Conservation (phyloP, 1,284 basidiomycete species). For the Omphalotus olearius region DNA sequence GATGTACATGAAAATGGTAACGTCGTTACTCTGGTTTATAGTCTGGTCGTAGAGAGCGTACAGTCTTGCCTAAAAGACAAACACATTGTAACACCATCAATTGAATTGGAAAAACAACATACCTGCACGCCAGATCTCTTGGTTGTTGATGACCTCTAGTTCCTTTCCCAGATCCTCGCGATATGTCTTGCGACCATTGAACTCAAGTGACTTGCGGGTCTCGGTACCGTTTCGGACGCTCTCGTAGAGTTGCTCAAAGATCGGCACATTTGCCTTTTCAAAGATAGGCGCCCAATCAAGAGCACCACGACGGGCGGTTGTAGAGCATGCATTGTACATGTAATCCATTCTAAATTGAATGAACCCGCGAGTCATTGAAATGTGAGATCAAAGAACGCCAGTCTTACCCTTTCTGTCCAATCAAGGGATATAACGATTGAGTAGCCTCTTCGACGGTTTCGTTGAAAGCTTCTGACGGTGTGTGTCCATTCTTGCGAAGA, state of each 20-base stretch:
- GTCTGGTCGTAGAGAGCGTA: constrained; percentile 76
- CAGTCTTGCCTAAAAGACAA: constrained; percentile 54
- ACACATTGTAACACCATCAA: background rate
- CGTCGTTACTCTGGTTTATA: constrained; percentile 51
- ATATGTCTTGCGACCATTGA: constrained; percentile 92
- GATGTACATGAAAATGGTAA: too few species aligned
- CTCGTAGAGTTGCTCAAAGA: constrained; percentile 95
- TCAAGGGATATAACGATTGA: constrained; percentile 96
- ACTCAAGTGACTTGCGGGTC: constrained; percentile 96
- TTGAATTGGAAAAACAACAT: constrained; percentile 23
- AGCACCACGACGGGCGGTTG: constrained; percentile 96
- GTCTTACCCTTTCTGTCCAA: constrained; percentile 86
- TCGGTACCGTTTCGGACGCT: constrained; percentile 94
- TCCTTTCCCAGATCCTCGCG: constrained; percentile 93
- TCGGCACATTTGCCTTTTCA: constrained; percentile 88
- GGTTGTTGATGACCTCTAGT: constrained; percentile 91
- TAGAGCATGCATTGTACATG: constrained; percentile 99
- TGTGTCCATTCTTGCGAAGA: constrained; percentile 97
- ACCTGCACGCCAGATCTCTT: constrained; percentile 98
- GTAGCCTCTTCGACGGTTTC: constrained; percentile 99
- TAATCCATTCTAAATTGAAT: constrained; percentile 83
- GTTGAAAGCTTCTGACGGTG: constrained; percentile 98
- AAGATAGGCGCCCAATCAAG: constrained; percentile 99
- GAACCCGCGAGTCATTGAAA: constrained; percentile 7
- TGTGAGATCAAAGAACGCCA: background rate